Base-by-base conservation (phyloP, 1,139 yeast species). In the Saccharomyces pastorianus region DNA sequence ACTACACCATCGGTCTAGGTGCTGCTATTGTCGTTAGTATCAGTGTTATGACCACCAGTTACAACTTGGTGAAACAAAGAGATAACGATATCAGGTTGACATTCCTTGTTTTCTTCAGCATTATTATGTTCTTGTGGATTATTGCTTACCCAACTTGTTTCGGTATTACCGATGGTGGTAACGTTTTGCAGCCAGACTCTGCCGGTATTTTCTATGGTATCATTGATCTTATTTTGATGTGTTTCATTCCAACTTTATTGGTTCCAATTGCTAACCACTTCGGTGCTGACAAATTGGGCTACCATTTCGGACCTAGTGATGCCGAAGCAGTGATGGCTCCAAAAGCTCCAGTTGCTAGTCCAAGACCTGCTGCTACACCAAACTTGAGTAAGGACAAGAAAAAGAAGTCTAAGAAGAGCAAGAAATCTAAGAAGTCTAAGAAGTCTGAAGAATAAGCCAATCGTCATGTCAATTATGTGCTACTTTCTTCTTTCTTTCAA, bases 151-250 rank as follows among this genome's bases (percentile, higher is more conserved):
- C 84, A 53, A 65, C 83, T 58, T 68, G 74, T 56, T 82, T 84
- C 83, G 87, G 82, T 68, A 71, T 83, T 56, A 71, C 79, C 60
- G 87, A 82, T 64, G 88, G 87, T 73, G 85, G 86, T 68, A 82
- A 82, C 63, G 79, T 73, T 46, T 79, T 83, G 56, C 81, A 78
- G 62, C 83, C 85, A 46, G 85, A 81, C 65, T 77, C 84, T 38
- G 86, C 81, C 67, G 81, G 82, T 46, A 82, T 78, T 23, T 83
- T 81, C 71, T 81, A 79, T 63, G 87, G 87, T 72, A 71, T 82
- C 55, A 70, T 83, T 58, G 88, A 82, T 65, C 64, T 82, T 53
- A 58, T 77, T 38, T 56, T 79, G 48, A 80, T 82, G 56, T 66
- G 68, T 53, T 60, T 61, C 53, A 50, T 63, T 49, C 69, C 69